Percentiles rank a stretch among this genome's conserved stretches.
These are phyloP conservation scores for Nakazawaea populi DNA, from an alignment of 805 yeast species.

Conservation along the genomic window DNA sequence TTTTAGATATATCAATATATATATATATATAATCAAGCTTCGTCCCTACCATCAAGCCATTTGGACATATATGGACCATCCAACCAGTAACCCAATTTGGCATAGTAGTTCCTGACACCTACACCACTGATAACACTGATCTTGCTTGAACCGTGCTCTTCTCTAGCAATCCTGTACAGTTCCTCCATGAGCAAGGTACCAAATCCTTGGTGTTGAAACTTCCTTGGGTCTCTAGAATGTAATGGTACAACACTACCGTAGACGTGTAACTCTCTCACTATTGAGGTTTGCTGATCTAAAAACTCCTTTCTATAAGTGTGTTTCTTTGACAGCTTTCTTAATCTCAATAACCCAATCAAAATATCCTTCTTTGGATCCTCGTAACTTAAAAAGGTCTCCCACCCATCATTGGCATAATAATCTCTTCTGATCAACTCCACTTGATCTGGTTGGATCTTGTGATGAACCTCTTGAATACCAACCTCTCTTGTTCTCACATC, in stretches of 20 bases:
- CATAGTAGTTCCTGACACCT: slow-evolving; percentile 95
- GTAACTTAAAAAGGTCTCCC: slow-evolving; percentile 95
- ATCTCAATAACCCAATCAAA: slow-evolving; percentile 81
- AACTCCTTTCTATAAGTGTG: slow-evolving; percentile 90
- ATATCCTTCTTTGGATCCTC: slow-evolving; percentile 98
- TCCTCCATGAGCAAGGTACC: slow-evolving; percentile 98
- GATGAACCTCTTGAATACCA: slow-evolving; percentile 97
- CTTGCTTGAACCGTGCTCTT: slow-evolving; percentile 90
- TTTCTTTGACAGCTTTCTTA: slow-evolving; percentile 83
- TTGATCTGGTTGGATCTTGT: slow-evolving; percentile 94
- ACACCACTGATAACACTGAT: slow-evolving; percentile 95
- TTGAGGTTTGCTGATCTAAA: slow-evolving; percentile 75
- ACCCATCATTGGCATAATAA: slow-evolving; percentile 95
- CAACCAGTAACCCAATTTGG: slow-evolving; percentile 80
- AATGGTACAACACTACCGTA: slow-evolving; percentile 97
- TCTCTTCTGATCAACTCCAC: slow-evolving; percentile 94
- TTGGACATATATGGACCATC: slow-evolving; percentile 99
- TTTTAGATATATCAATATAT: neutral
- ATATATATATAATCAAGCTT: neutral
- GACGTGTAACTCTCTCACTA: slow-evolving; percentile 95
- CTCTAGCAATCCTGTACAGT: slow-evolving; percentile 91
- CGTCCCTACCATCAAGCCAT: slow-evolving; percentile 17
- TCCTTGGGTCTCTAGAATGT: slow-evolving; percentile 94
- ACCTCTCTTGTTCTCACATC: slow-evolving; percentile 98
- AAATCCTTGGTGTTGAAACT: slow-evolving; percentile 98